Conservation (phyloP, 768 basidiomycete genomes). For the Chalciporus sphaerocephalus region DNA sequence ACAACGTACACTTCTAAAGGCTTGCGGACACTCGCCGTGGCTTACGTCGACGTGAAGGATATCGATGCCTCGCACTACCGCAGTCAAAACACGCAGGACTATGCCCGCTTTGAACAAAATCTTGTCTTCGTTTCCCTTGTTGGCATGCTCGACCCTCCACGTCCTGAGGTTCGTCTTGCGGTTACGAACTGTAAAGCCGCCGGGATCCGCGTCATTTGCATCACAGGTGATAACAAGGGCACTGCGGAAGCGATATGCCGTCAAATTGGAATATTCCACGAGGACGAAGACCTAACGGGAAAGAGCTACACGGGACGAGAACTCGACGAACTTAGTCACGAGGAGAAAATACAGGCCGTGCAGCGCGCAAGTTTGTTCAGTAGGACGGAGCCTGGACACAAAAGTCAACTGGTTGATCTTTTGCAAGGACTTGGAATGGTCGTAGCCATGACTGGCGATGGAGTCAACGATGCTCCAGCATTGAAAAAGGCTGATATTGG, state of each 20-base stretch:
- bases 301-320: constrained; percentile 96
- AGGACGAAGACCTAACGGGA: constrained; percentile 83
- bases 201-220: constrained; percentile 93
- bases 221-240: constrained; percentile 97
- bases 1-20: constrained; percentile 74
- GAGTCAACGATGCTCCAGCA: constrained; percentile 97
- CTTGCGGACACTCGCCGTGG: constrained; percentile 87
- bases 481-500: constrained; percentile 97
- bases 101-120: constrained; percentile 84
- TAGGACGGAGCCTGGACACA: constrained; percentile 92
- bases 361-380: constrained; percentile 86
- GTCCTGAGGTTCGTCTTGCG: constrained; percentile 85
- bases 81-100: constrained; percentile 74
- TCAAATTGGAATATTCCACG: constrained; percentile 89
- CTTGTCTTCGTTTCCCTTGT: constrained; percentile 93
- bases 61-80: constrained; percentile 78
- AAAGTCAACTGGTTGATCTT: constrained; percentile 90
- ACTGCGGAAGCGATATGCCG: constrained; percentile 97
- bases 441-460: constrained; percentile 98
- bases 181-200: constrained; percentile 88
- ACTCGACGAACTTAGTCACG: constrained; percentile 72
- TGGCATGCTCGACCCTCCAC: constrained; percentile 97
- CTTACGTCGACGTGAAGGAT: constrained; percentile 76
- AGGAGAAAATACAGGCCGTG: constrained; percentile 83
- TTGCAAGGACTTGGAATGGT: constrained; percentile 88